Base-by-base conservation (phyloP, 768 basidiomycete species). In the Russula ochroleuca region DNA sequence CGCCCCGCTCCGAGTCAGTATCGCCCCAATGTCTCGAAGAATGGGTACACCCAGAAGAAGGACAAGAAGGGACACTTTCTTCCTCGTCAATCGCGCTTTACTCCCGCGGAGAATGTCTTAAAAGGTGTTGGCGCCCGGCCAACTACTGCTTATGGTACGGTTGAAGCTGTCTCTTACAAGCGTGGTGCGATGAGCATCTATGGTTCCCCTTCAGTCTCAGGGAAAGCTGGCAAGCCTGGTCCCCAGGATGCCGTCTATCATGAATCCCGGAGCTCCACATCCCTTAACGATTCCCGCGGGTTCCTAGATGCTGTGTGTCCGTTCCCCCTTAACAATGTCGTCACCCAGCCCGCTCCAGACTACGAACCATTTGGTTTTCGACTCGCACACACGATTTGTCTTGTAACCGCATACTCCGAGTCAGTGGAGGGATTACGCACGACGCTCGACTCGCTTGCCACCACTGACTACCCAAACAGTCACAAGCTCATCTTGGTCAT, bases 361-460 rank as follows among this genome's bases (percentile, higher is more conserved):
- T 94, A 84, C 67, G 90, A 98, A 73, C 97, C 97, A 0, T 98
- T 96, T 82, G 90, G 92, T 70, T 99, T 91, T 80, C 94, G 94
- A 0, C 85, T 98, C 53, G 89, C 85, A 0, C 93, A 98, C 75
- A 88, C 92, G 5, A 95, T 98, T 69, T 92, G 93, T 71, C 86
- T 98, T 51, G 97, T 99, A 66, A 99, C 97, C 1, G 97, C 97
- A 1, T 99, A 99, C 74, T 97, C 96, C 0, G 97, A 99, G 75
- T 95, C 93, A 4, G 81, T 95, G 23, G 95, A 97, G 74, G 97
- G 97, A 77, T 79, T 99, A 1, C 85, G 96, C 43, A 99, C 97
- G 19, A 99, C 97, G 0, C 80, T 99, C n/a, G 97, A 99, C 75
- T 98, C 97, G 1, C 83, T 99, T 47, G 94, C 95, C 8, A 98